A percentile compares a stretch with the other conserved stretches of the same genome.
Evolutionary conservation across 2,329 filamentous ascomycete genomes (phyloP).

Genomic region (Coniochaeta ligniaria): DNA sequence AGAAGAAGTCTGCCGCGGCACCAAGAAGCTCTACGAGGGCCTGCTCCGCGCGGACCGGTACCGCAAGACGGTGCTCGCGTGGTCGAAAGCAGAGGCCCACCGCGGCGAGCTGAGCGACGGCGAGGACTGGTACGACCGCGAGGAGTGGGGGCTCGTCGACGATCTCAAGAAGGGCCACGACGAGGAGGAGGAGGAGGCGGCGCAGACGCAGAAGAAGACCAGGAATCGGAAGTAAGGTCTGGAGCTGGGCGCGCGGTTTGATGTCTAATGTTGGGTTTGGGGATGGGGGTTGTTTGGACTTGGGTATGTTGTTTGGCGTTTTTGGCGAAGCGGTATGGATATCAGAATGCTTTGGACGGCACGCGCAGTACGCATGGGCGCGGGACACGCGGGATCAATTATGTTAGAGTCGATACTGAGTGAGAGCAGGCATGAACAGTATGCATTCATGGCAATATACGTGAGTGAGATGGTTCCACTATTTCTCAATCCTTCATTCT

Average conservation of each 20-base stretch:
- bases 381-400: neutral
- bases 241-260: neutral
- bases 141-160: slow-evolving; percentile 69
- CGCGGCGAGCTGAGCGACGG: slow-evolving; percentile 68
- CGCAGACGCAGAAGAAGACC: slow-evolving; percentile 53
- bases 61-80: slow-evolving; percentile 63
- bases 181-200: slow-evolving; percentile 70
- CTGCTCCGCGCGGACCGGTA: slow-evolving; percentile 66
- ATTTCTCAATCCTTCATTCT: neutral
- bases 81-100: slow-evolving; percentile 74
- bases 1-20: slow-evolving; percentile 71
- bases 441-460: neutral
- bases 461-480: neutral
- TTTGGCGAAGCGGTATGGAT: neutral
- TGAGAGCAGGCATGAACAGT: neutral
- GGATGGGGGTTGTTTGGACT: neutral
- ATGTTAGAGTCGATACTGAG: neutral
- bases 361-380: neutral
- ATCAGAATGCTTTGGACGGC: neutral
- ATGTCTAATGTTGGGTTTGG: neutral
- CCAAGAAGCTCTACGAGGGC: slow-evolving; percentile 60
- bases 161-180: slow-evolving; percentile 77
- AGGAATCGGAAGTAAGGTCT: slow-evolving; percentile 40
- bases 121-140: slow-evolving; percentile 82
- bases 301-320: neutral